Evolutionary conservation across 495 filamentous ascomycete genomes (phyloP).

Genomic region (Aspergillus haitiensis): DNA sequence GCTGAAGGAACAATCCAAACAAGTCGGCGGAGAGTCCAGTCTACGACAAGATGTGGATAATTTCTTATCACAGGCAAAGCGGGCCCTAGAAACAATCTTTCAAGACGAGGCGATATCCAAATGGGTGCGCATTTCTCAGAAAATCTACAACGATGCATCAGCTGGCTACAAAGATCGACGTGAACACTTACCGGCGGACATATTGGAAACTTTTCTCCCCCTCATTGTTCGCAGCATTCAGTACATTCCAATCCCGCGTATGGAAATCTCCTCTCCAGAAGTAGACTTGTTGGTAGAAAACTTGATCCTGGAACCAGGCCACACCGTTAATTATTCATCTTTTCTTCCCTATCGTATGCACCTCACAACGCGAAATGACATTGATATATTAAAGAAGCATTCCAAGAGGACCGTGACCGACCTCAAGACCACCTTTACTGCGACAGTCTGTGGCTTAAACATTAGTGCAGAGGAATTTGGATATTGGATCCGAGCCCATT

Average conservation of each 20-base stretch:
- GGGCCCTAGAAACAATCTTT: slow-evolving; percentile 64
- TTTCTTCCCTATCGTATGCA: slow-evolving; percentile 86
- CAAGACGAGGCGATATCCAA: slow-evolving; percentile 69
- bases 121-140: slow-evolving; percentile 60
- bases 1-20: slow-evolving; percentile 64
- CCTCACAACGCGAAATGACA: slow-evolving; percentile 78
- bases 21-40: slow-evolving; percentile 61
- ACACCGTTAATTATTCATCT: slow-evolving; percentile 78
- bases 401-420: slow-evolving; percentile 65
- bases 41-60: slow-evolving; percentile 73
- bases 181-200: slow-evolving; percentile 69
- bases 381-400: slow-evolving; percentile 79
- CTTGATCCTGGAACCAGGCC: slow-evolving; percentile 84
- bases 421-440: slow-evolving; percentile 67
- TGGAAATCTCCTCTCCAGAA: slow-evolving; percentile 80
- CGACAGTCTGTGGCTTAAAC: slow-evolving; percentile 77
- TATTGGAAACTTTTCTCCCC: slow-evolving; percentile 76
- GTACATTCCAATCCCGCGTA: slow-evolving; percentile 82
- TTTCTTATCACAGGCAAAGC: slow-evolving; percentile 66
- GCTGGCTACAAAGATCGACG: slow-evolving; percentile 58
- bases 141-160: slow-evolving; percentile 66
- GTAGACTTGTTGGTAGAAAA: slow-evolving; percentile 88
- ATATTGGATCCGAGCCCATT: slow-evolving; percentile 71
- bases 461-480: slow-evolving; percentile 82
- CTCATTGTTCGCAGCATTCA: slow-evolving; percentile 72